Base-by-base conservation (phyloP, 805 yeast species). In the Candida odintsovae region DNA sequence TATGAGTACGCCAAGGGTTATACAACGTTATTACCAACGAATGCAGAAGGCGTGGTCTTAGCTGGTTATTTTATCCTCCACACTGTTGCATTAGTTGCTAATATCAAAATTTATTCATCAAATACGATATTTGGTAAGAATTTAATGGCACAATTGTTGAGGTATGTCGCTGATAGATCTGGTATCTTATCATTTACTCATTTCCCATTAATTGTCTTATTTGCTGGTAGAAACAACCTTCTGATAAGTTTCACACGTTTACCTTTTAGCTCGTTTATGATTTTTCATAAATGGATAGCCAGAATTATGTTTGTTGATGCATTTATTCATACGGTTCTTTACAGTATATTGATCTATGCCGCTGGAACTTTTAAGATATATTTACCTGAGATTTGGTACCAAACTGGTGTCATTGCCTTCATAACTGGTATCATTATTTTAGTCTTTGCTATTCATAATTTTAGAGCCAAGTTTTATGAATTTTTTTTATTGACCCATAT, bases 181-280 rank as follows among this genome's bases (percentile, higher is more conserved):
- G 64, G 63, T 19, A 48, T 57, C 2, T 31, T 59, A 9, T 44
- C 64, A 15, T 65, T 69, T 53, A 67, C 68, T 1, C 68, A 69
- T 38, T 53, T 82, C 50, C 92, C 94, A 0, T 53, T 75, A 4
- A 56, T 80, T 28, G 69, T 81, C 19, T 58, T 85, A 31, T 82
- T 86, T 59, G 83, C 87, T 8, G 86, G 89, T 10, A 70, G 95
- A 57, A 87, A 85, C 63, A 87, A 83, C 61, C 69, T 87, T 23
- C 63, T 86, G 52, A 76, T 77, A 50, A 66, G 66, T 55, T 40
- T 82, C 6, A 76, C 90, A 0, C 86, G 87, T 3, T 72, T 88
- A 72, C 68, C 80, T 5, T 82, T 76, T 53, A 68, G 82, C 10
- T 72, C 84, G 1, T 84, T 86, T 64, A 75, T 83, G 59, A 66